phyloP scores from a whole-genome alignment of 139 green algal species.

The Micromonas commoda region DNA sequence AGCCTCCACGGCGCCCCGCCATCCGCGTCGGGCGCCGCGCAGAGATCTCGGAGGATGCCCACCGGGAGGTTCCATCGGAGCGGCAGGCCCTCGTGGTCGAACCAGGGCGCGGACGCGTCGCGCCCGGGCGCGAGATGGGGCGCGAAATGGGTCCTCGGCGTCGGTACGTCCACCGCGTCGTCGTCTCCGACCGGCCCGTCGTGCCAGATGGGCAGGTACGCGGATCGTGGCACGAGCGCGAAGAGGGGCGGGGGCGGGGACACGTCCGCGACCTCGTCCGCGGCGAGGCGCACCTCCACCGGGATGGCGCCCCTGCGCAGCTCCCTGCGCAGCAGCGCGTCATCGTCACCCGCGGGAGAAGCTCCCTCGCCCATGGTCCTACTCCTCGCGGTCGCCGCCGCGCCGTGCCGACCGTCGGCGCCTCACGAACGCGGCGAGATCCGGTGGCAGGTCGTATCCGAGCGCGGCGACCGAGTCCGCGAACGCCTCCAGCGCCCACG shows the following conservation, averaged over 20 bases:
- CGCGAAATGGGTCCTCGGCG: background rate
- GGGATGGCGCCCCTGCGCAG: background rate
- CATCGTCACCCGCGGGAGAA: background rate
- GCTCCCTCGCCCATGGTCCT: background rate
- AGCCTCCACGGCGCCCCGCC: background rate
- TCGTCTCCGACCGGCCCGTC: no score
- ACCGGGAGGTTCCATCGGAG: background rate
- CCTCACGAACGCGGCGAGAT: background rate
- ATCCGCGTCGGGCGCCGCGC: background rate
- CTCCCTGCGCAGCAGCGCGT: background rate
- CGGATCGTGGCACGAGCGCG: background rate
- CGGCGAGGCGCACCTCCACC: background rate
- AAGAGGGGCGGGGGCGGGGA: background rate
- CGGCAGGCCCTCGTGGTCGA: background rate
- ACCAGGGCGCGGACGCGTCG: background rate
- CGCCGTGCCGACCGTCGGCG: background rate
- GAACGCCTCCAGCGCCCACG: background rate
- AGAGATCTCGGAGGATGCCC: background rate
- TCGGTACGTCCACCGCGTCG: background rate
- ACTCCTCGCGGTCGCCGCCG: background rate
- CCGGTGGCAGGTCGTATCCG: background rate
- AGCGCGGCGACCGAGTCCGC: background rate
- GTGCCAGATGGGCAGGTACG: background rate
- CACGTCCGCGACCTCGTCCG: background rate
- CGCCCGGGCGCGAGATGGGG: background rate